phyloP scores from a whole-genome alignment of 768 basidiomycete species.

The Tephrocybe rancida region DNA sequence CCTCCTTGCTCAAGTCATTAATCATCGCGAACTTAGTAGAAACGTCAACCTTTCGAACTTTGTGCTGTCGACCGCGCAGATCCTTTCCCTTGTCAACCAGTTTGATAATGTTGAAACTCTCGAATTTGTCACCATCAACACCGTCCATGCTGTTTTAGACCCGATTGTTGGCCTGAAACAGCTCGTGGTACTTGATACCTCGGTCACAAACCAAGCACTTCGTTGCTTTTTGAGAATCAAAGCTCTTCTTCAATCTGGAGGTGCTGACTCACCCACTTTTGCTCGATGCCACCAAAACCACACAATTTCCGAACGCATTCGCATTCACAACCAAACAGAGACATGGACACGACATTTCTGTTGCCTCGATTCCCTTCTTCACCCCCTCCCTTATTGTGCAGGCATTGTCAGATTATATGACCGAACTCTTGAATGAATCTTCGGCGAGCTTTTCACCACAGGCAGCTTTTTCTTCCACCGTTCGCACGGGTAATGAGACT shows the following conservation, averaged over 20 bases:
- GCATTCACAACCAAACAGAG: slow-evolving; percentile 6
- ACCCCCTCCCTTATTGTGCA: slow-evolving; percentile 28
- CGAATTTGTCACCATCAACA: slow-evolving; percentile 21
- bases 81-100: slow-evolving; percentile 17
- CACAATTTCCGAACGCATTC: slow-evolving; percentile 22
- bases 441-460: not conserved
- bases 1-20: slow-evolving; percentile 23
- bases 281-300: slow-evolving; percentile 24
- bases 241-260: slow-evolving; percentile 29
- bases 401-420: slow-evolving; percentile 18
- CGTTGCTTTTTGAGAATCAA: slow-evolving; percentile 19
- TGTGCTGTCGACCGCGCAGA: slow-evolving; percentile 23
- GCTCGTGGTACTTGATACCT: slow-evolving; percentile 27
- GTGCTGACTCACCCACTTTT: slow-evolving; percentile 25
- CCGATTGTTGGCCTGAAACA: slow-evolving; percentile 22
- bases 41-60: slow-evolving; percentile 27
- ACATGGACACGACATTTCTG: not conserved
- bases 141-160: slow-evolving; percentile 23
- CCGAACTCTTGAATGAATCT: not conserved
- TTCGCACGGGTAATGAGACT: not conserved
- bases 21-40: too few relatives aligned
- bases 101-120: slow-evolving; percentile 5
- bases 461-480: not conserved
- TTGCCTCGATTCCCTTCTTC: slow-evolving; percentile 27
- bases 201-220: slow-evolving; percentile 22